Evolutionary conservation across 768 basidiomycete species (phyloP).

Genomic region (Tulasnella calospora): DNA sequence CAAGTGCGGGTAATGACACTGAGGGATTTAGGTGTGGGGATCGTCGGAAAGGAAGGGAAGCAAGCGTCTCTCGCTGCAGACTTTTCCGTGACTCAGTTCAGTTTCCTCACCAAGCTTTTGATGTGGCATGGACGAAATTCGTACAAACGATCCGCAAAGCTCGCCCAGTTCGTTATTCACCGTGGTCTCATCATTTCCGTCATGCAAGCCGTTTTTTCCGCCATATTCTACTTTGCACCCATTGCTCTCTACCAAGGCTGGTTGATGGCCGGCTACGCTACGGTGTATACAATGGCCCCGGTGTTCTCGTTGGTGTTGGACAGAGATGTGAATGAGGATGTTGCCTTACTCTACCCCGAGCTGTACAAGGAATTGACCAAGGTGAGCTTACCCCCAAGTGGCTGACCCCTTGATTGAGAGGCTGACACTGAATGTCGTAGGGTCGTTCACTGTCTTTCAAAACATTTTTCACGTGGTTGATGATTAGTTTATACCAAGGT

Average conservation of each 20-base stretch:
- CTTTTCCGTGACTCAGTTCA: constrained; percentile 97
- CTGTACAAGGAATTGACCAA: constrained; percentile 97
- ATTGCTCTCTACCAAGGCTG: constrained; percentile 98
- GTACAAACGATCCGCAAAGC: constrained; percentile 94
- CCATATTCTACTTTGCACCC: constrained; percentile 90
- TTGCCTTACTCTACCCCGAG: constrained; percentile 93
- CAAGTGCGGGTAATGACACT: constrained; percentile 31
- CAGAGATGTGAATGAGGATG: constrained; percentile 89
- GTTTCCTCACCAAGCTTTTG: constrained; percentile 88
- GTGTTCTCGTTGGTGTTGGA: constrained; percentile 97
- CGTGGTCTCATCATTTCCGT: constrained; percentile 94
- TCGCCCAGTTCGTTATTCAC: constrained; percentile 98
- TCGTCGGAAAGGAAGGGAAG: constrained; percentile 98
- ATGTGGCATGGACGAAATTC: constrained; percentile 99
- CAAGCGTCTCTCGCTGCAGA: constrained; percentile 99
- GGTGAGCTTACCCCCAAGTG: constrained; percentile 43
- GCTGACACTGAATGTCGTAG: constrained; percentile 40
- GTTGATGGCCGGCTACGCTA: constrained; percentile 95
- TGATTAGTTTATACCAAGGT: constrained; percentile 98
- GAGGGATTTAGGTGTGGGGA: constrained; percentile 69
- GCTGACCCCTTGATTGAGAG: background rate
- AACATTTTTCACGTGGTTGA: constrained; percentile 97
- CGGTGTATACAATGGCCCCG: constrained; percentile 96
- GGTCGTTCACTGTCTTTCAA: constrained; percentile 93
- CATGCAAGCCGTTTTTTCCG: constrained; percentile 95